Evolutionary conservation across 2,329 filamentous ascomycete genomes (phyloP).

Genomic region (Claviceps monticola): DNA sequence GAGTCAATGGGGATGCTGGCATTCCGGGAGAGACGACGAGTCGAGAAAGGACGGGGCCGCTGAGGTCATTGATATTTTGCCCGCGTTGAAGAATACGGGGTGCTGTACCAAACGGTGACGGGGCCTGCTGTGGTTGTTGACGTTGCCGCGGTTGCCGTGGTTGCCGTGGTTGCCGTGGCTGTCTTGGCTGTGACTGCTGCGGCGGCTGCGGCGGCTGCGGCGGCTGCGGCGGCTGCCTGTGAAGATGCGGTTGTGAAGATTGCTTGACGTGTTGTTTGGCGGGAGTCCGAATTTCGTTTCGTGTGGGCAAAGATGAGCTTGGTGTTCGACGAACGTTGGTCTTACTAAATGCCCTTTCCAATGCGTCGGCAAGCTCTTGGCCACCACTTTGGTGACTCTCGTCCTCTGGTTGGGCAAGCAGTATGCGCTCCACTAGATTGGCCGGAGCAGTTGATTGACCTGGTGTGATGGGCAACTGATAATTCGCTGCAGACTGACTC

Average conservation of each 20-base stretch:
- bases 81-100: slow-evolving; percentile 23
- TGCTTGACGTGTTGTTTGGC: slow-evolving; percentile 7
- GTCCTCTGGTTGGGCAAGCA: slow-evolving; percentile 1
- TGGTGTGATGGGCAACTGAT: background rate
- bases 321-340: slow-evolving; percentile 6
- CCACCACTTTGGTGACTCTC: background rate
- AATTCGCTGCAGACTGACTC: background rate
- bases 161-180: background rate
- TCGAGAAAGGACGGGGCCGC: background rate
- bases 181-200: background rate
- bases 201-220: background rate
- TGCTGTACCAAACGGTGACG: slow-evolving; percentile 10
- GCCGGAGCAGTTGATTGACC: background rate
- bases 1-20: slow-evolving; percentile 11
- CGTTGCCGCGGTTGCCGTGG: background rate
- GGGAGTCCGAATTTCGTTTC: background rate
- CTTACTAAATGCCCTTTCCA: slow-evolving; percentile 12
- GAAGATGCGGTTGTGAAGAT: slow-evolving; percentile 4
- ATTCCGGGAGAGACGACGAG: slow-evolving; percentile 11
- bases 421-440: background rate
- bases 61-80: slow-evolving; percentile 14
- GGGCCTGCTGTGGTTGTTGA: background rate
- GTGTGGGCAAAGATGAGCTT: slow-evolving; percentile 7
- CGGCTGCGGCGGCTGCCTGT: background rate
- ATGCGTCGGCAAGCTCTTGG: slow-evolving; percentile 3